Evolutionary conservation across 1,284 basidiomycete species (phyloP), one percentile per base, ranked within the genome.

Genomic region (Neotropicomus parvogracilis): DNA sequence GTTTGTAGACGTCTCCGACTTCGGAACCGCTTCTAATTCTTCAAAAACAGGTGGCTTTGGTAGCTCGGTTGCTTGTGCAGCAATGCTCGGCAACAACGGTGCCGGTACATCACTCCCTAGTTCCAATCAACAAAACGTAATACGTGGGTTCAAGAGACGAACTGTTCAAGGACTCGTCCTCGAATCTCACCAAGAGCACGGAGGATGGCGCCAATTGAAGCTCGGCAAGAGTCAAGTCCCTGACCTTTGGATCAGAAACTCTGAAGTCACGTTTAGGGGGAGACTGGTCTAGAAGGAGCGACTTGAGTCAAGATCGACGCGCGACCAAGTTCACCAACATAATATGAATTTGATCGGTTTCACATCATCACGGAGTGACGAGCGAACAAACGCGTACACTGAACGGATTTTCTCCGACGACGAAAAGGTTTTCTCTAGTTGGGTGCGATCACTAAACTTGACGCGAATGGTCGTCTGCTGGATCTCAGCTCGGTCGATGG

Each of bases 251-350:
- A 60, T 93, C 90, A 4, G 82, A 86, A 13, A 88, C 85, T 54
- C 81, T 86, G 56, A 91, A 75, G 49, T 95, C 92, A 28, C 83
- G 80, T 57, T 81, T 83, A 0, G 91, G 91, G 11, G 90, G 91
- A 2, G 77, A 72, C 53, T 91, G 88, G 67, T 88, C 89, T 90
- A 4, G 14, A 43, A 26, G 20, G 16, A 26, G 40, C 8, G 16
- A 31, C 16, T 17, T 50, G 7, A 52, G 14, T 11, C 39, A 19
- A 37, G 16, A 29, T 35, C 21, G 31, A 24, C 34, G 38, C 21
- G 19, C 40, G 21, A 11, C 27, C 11, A 37, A 47, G 43, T 40
- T 16, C 31, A 73, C 83, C 43, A 59, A 91, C 89, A 95, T 40
- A 94, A 74, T 20, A 91, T 76, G 58, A 92, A 93, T 54, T 88